phyloP scores from a whole-genome alignment of 345 rosid species.

The Geranium brycei region DNA sequence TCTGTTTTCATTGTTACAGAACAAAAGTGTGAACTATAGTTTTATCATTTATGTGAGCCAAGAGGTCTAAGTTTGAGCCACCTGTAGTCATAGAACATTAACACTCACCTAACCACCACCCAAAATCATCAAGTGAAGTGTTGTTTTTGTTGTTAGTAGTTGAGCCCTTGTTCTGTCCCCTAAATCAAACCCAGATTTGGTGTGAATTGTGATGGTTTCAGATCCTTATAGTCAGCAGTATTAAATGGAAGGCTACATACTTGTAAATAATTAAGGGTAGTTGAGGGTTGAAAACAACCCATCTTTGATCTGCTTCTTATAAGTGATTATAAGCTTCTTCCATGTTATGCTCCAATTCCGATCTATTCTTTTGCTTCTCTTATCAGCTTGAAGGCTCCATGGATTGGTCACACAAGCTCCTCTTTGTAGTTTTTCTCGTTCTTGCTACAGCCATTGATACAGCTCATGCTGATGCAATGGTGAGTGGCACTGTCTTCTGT shows the following conservation, averaged over 20 bases:
- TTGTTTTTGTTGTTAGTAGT: no score
- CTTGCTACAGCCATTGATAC: conserved; percentile 37
- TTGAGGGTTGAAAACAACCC: conserved; percentile 33
- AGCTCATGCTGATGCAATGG: conserved; percentile 40
- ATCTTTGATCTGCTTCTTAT: conserved; percentile 1
- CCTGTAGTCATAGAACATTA: not conserved
- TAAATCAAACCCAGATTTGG: not conserved
- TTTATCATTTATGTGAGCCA: not conserved
- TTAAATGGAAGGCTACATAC: conserved; percentile 1
- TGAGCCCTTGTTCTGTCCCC: not conserved
- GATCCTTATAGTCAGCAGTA: not conserved
- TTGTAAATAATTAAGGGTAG: conserved; percentile 36
- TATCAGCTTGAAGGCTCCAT: conserved; percentile 13
- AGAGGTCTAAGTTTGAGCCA: not conserved
- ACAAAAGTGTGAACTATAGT: not conserved
- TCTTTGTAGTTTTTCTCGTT: conserved; percentile 30
- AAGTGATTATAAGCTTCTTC: not conserved
- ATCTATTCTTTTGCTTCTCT: conserved; percentile 1
- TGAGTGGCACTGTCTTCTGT: conserved; percentile 66
- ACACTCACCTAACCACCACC: not conserved
- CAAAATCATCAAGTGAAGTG: not conserved
- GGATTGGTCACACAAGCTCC: conserved; percentile 27
- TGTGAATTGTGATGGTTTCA: not conserved
- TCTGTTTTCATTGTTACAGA: not conserved
- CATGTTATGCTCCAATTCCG: not conserved